Base-by-base conservation (phyloP, 177 flowering plant species). In the Vitis hybrid region DNA sequence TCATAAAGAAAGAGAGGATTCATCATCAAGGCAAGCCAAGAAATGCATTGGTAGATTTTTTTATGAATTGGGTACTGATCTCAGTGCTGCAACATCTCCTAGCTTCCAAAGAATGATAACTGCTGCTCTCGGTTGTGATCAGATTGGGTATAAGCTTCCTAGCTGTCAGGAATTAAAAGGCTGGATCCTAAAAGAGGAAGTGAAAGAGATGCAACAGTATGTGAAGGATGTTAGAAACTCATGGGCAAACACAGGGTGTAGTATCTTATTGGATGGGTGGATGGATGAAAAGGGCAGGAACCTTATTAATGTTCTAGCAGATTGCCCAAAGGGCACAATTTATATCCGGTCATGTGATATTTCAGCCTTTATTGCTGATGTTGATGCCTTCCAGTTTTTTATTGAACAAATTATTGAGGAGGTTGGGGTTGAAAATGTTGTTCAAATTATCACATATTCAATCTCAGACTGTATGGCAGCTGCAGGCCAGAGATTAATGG, bases 161-260 rank as follows among this genome's bases (percentile, higher is more conserved):
- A 78, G 77, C 73, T 51, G 61, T 56, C 8, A 70, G 55, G 87
- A 85, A 45, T 70, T 87, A 3, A 77, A 64, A 51, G 87, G 85
- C 7, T 73, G 79, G 82, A 81, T 84, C 59, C 72, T 84, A 22
- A 51, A 71, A 53, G 84, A 81, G 57, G 83, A 76, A 51, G 62
- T 79, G 48, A 52, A 79, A 55, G 83, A 78, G 58, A 76, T 81
- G 58, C 60, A 71, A 8, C 62, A 71, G 22, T 70, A 81, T 52
- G 81, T 82, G 57, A 60, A 63, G 29, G 75, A 69, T 8, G 73
- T 78, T 13, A 78, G 65, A 72, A 64, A 16, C 14, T 82, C 90
- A 19, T 87, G 89, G 90, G 68, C 48, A 59, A 64, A 48, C 55
- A 85, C 90, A 10, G 90, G 90, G 13, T 87, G 90, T 67, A 87